Evolutionary conservation across 2,329 filamentous ascomycete genomes (phyloP).

Genomic region (Trichophyton verrucosum): DNA sequence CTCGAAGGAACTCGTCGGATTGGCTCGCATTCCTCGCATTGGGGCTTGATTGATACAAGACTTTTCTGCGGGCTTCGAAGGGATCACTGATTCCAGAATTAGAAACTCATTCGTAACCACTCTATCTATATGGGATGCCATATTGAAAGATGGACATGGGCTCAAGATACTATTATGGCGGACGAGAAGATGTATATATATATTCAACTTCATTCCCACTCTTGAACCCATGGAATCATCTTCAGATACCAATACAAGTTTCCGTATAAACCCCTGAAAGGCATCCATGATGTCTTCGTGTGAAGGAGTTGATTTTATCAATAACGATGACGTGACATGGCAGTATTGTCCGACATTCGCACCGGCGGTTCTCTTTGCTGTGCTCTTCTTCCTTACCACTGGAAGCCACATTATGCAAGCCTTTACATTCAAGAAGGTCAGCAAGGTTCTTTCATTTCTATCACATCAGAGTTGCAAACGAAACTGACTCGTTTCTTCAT

Average conservation of each 20-base stretch:
- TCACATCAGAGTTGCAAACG: neutral
- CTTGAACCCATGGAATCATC: neutral
- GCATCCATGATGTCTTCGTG: slow-evolving; percentile 1
- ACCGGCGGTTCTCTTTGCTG: slow-evolving; percentile 11
- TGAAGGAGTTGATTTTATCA: slow-evolving; percentile 7
- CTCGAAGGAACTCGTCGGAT: neutral
- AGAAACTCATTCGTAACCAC: no score
- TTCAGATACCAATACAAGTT: no score
- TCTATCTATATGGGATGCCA: neutral
- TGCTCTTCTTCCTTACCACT: slow-evolving; percentile 8
- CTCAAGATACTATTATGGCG: neutral
- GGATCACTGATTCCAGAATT: no score
- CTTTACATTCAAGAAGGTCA: slow-evolving; percentile 12
- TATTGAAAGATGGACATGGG: neutral
- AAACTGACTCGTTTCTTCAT: neutral
- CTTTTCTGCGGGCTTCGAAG: neutral
- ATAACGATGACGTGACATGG: slow-evolving; percentile 11
- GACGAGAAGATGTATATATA: neutral
- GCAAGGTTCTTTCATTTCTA: neutral
- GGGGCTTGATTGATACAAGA: neutral
- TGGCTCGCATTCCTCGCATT: neutral
- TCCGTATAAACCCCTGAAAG: neutral
- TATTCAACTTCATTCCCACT: neutral
- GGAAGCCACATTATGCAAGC: slow-evolving; percentile 10
- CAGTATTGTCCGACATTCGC: slow-evolving; percentile 12